These are phyloP conservation scores for Pyrrhoderma noxium DNA, from an alignment of 1,284 basidiomycete species.

Conservation along the genomic window DNA sequence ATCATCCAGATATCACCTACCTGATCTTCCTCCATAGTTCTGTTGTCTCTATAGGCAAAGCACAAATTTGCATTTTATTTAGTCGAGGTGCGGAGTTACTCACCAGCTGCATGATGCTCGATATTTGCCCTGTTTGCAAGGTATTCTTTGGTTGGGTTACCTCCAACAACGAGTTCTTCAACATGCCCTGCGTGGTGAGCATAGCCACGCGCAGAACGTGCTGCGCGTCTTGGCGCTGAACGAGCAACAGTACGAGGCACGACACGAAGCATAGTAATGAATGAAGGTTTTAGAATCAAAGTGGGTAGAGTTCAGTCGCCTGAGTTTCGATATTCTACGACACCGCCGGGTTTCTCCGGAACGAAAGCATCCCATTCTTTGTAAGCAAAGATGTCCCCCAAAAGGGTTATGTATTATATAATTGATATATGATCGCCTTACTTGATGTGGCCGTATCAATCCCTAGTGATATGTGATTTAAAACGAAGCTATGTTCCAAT, in stretches of 20 bases:
- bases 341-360: too few relatives aligned
- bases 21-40: conserved; percentile 83
- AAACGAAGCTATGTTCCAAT: too few relatives aligned
- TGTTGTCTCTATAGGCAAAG: conserved; percentile 57
- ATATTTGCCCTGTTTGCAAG: conserved; percentile 50
- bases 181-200: conserved; percentile 20
- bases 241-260: conserved; percentile 38
- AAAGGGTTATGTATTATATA: too few relatives aligned
- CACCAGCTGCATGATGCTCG: conserved; percentile 63
- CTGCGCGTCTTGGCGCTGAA: conserved; percentile 36
- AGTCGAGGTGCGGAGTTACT: conserved; percentile 20
- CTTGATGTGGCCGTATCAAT: too few relatives aligned
- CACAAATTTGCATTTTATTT: conserved; percentile 10
- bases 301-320: neutral
- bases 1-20: conserved; percentile 31
- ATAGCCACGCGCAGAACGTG: conserved; percentile 36
- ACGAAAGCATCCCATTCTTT: too few relatives aligned
- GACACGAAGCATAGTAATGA: conserved; percentile 9
- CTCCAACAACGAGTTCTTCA: conserved; percentile 16
- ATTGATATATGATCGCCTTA: too few relatives aligned
- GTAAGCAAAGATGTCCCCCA: too few relatives aligned
- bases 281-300: neutral
- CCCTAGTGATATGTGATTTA: too few relatives aligned
- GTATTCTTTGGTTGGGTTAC: conserved; percentile 34
- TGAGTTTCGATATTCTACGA: too few relatives aligned